Percentiles rank a stretch among this genome's conserved stretches.
These are phyloP conservation scores for Pseudogymnoascus sp. DNA, from an alignment of 2,329 filamentous ascomycete genomes.

Conservation along the genomic window DNA sequence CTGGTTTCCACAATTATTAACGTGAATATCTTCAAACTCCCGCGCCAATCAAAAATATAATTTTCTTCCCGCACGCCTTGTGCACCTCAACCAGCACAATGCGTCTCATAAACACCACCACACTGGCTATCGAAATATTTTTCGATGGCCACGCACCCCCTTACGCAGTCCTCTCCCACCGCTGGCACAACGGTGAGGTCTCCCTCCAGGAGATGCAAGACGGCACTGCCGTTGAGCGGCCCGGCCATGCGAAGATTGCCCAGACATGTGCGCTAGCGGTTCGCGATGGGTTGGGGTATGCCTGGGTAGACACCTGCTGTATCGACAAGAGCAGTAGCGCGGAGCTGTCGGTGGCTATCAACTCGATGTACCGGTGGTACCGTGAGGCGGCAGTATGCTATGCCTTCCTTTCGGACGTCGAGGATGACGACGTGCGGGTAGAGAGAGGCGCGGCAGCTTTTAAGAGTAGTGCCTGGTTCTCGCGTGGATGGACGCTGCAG, in stretches of 20 bases:
- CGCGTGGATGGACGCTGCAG: constrained; percentile 16
- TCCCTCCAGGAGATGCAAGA: constrained; percentile 19
- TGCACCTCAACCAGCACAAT: neutral
- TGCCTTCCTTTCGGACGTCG: constrained; percentile 15
- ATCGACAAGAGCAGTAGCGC: constrained; percentile 21
- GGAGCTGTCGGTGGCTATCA: constrained; percentile 17
- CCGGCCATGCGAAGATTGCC: constrained; percentile 10
- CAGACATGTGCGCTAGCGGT: constrained; percentile 9
- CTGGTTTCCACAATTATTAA: neutral
- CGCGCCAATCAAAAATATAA: neutral
- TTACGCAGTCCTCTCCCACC: constrained; percentile 29
- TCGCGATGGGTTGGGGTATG: constrained; percentile 9
- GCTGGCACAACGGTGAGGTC: constrained; percentile 26
- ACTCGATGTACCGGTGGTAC: constrained; percentile 20
- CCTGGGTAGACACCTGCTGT: constrained; percentile 17
- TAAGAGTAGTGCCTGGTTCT: constrained; percentile 10
- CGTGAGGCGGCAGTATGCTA: constrained; percentile 14
- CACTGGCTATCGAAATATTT: constrained; percentile 12
- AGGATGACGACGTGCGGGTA: neutral
- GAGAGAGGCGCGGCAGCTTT: neutral
- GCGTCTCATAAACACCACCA: constrained; percentile 13
- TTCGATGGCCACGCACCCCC: constrained; percentile 14
- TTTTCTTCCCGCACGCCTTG: neutral
- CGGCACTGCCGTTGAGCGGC: constrained; percentile 18
- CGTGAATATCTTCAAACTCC: neutral